Base-by-base conservation (phyloP, 352 stramenopile genomes). In the Phytophthora ramorum region DNA sequence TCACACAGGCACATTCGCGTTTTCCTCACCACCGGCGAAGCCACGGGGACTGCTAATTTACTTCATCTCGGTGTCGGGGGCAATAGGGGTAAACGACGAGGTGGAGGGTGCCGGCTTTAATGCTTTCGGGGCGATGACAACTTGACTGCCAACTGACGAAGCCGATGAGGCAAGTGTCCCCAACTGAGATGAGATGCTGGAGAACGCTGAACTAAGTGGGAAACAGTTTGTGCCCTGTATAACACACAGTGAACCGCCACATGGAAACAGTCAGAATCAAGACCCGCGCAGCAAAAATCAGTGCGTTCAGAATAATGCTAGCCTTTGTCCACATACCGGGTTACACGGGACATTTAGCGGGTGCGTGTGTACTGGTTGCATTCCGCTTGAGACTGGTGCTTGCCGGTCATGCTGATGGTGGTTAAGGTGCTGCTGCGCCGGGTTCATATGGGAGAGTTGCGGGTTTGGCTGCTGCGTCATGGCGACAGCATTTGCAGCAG, bases 161-260 rank as follows among this genome's bases (percentile, higher is more conserved):
- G 26, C 13, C 16, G 59, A 63, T 14, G 61, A 61, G 4, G 58
- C 52, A 58, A 53, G 54, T 65, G 69, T 54, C 22, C 54, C 55
- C 40, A 71, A 55, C 44, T 74, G 69, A n/a, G 63, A 67, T 16
- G 66, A 73, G 16, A 78, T 62, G 34, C 28, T 65, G 26, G 56
- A 70, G 55, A 79, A 79, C 12, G 69, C 63, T 45, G 65, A 76
- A 60, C 73, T 75, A 71, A 87, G 69, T n/a, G 73, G 73, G 67
- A 83, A 85, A 52, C 75, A 83, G 24, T 75, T 76, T 20, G 49
- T 56, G 43, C 73, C 73, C 77, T 85, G 44, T 10, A 32, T 40
- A 46, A 35, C 26, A 51, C 19, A 58, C 32, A 63, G 16, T 19
- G 13, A 40, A 65, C n/a, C 20, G 47, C 5, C 46, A 58, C 37